Base-by-base conservation (phyloP, 202 grass and related monocot genomes). In the Hordeum pubiflorum region DNA sequence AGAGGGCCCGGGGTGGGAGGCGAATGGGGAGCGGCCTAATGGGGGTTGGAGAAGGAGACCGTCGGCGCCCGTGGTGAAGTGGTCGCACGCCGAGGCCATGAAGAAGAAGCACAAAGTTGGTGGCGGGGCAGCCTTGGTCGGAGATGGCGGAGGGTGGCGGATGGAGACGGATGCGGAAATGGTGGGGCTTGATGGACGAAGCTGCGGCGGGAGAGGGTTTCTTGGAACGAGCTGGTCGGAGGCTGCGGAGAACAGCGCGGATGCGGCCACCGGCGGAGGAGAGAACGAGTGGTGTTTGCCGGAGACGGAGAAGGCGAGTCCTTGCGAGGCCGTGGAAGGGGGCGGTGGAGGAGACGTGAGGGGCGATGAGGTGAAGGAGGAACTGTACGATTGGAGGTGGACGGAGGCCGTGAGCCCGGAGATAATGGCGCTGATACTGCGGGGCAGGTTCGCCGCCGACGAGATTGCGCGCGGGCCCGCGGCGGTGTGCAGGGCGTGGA, bases 401-500 rank as follows among this genome's bases (percentile, higher is more conserved):
- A 69, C 71, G 81, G 84, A 86, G 50, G 87, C 77, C 32, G 78
- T 84, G 81, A 89, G 64, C 72, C 72, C 87, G 54, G 90, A 89
- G 72, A 76, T 92, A 11, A 65, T 89, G 81, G 84, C 81, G 21
- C 65, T 89, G 22, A 32, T 92, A 37, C 82, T 92, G 23, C 72
- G 43, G 72, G 80, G 81, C 24, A 78, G 82, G 13, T 0, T 91
- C 14, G 10, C 81, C 31, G 55, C 84, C 9, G 90, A 92, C 67
- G 90, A 79, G 11, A 50, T 89, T 46, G 81, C 86, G 34, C 40
- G 90, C 58, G 69, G 76, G 39, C 54, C 79, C 60, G 77, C 84
- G 81, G 69, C 26, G 72, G 90, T 92, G 27, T 92, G 90, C 87
- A 76, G 73, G 72, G 78, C 72, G 40, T 92, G 90, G 90, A 57